A percentile compares a stretch with the other conserved stretches of the same genome.
phyloP scores from a whole-genome alignment of 1,284 basidiomycete genomes.

The Takashimella tepidaria region DNA sequence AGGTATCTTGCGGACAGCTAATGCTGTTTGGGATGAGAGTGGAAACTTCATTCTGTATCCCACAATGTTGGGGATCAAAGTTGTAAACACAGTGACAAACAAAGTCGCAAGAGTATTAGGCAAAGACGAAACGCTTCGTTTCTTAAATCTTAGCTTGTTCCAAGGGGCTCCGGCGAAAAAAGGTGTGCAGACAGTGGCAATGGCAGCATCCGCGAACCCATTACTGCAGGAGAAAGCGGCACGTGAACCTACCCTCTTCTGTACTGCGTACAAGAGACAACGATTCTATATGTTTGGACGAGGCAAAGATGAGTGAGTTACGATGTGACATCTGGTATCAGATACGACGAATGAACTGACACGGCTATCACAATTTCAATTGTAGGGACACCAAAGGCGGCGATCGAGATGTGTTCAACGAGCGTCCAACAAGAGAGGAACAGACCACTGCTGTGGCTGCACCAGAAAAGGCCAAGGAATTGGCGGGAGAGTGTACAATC shows the following conservation, averaged over 20 bases:
- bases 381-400: conserved; percentile 73
- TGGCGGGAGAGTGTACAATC: conserved; percentile 54
- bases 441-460: conserved; percentile 77
- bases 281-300: conserved; percentile 98
- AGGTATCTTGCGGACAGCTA: conserved; percentile 59
- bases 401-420: conserved; percentile 98
- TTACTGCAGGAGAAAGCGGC: conserved; percentile 75
- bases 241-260: conserved; percentile 87
- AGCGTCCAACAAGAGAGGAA: conserved; percentile 93
- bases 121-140: conserved; percentile 90
- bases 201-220: conserved; percentile 93
- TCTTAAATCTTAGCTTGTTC: conserved; percentile 81
- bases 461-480: conserved; percentile 61
- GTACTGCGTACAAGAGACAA: conserved; percentile 85
- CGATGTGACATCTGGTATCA: no score
- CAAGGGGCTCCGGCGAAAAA: conserved; percentile 91
- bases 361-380: neutral
- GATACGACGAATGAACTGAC: conserved; percentile 9
- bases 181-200: conserved; percentile 75
- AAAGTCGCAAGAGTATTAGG: conserved; percentile 84
- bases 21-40: conserved; percentile 94
- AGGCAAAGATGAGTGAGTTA: conserved; percentile 75
- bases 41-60: conserved; percentile 91
- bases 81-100: conserved; percentile 91
- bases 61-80: conserved; percentile 90